Conservation (phyloP, 371 early-diverging fungal genomes). For the Saksenaea vasiformis region DNA sequence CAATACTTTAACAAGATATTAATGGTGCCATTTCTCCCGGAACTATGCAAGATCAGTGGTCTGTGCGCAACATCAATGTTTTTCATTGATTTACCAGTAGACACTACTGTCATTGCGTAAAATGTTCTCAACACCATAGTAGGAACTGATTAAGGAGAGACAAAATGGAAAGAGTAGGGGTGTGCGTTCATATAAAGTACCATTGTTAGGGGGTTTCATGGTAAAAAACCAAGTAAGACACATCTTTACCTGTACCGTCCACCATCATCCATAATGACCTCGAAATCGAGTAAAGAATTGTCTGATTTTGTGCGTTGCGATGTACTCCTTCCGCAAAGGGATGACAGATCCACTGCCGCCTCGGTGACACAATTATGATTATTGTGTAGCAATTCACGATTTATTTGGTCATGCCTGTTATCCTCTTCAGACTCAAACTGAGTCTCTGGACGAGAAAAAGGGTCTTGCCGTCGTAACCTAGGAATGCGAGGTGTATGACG, state of each 20-base stretch:
- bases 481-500: conserved; percentile 20
- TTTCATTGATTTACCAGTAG: conserved; percentile 21
- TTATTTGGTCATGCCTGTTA: background rate
- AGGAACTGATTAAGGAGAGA: conserved; percentile 8
- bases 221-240: too few relatives aligned
- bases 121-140: conserved; percentile 31
- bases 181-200: too few relatives aligned
- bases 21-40: conserved; percentile 26
- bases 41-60: conserved; percentile 10
- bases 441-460: background rate
- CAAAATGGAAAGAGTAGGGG: background rate
- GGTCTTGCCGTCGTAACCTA: conserved; percentile 10
- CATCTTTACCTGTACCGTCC: conserved; percentile 26
- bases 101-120: conserved; percentile 29
- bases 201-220: too few relatives aligned
- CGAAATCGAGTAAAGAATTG: conserved; percentile 11
- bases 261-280: conserved; percentile 21
- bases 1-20: conserved; percentile 29
- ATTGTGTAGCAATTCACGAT: background rate
- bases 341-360: conserved; percentile 8
- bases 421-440: background rate
- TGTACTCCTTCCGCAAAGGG: conserved; percentile 7
- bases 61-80: background rate
- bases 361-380: conserved; percentile 6
- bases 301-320: background rate